Evolutionary conservation across 2,329 filamentous ascomycete genomes (phyloP).

Genomic region (Thielaviopsis musarum): DNA sequence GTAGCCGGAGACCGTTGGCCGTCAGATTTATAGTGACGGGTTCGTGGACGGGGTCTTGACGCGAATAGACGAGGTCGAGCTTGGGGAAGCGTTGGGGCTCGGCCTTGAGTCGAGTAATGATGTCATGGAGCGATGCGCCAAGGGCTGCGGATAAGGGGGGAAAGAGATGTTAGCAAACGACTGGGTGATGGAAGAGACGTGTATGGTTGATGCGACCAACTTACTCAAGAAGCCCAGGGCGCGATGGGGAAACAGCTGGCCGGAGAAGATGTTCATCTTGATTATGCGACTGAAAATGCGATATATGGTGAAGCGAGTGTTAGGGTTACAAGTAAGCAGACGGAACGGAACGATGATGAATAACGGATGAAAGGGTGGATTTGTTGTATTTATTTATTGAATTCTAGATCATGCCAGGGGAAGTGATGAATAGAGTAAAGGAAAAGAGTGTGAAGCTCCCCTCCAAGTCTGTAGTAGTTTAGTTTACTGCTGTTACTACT

Average conservation of each 20-base stretch:
- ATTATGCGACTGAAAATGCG: not conserved
- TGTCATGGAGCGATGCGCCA: conserved; percentile 79
- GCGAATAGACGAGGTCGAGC: conserved; percentile 68
- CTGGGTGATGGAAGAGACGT: not conserved
- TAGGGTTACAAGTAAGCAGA: not conserved
- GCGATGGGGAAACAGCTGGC: conserved; percentile 49
- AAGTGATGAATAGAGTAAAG: not conserved
- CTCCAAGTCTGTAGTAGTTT: not conserved
- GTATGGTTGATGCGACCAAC: not conserved
- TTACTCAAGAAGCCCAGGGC: conserved; percentile 44
- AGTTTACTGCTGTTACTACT: too few relatives aligned
- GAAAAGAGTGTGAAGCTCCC: not conserved
- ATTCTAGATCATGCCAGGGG: not conserved
- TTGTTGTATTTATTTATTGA: not conserved
- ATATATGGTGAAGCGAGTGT: not conserved
- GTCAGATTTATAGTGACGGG: conserved; percentile 64
- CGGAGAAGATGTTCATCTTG: conserved; percentile 26
- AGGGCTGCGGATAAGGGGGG: conserved; percentile 40
- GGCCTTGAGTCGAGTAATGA: conserved; percentile 73
- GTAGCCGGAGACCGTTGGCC: conserved; percentile 71
- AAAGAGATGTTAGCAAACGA: not conserved
- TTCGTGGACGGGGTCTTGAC: conserved; percentile 53
- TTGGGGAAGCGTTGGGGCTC: conserved; percentile 69
- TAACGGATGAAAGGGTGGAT: not conserved
- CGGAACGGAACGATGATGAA: not conserved